Conservation (phyloP, 441 rosid genomes). For the Erodium moschatum region DNA sequence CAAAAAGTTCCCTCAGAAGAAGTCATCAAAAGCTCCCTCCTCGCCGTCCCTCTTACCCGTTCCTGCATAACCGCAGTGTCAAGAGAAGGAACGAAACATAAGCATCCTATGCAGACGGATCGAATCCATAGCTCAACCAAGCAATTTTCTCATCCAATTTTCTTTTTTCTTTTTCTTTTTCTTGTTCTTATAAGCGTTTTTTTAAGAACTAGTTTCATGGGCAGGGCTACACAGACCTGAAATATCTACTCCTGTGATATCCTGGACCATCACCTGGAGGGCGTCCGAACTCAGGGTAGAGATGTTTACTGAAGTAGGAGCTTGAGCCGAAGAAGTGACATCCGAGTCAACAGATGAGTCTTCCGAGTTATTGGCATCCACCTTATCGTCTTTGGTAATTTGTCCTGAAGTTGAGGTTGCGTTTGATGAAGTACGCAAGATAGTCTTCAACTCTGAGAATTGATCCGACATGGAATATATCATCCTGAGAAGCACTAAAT, state of each 20-base stretch:
- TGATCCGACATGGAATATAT: constrained; percentile 74
- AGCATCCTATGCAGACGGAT: not conserved
- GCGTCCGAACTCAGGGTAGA: constrained; percentile 31
- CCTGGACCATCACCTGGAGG: constrained; percentile 46
- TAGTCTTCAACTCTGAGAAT: constrained; percentile 65
- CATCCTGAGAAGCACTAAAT: constrained; percentile 86
- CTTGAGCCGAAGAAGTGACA: constrained; percentile 42
- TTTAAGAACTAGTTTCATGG: not conserved
- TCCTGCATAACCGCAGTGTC: constrained; percentile 38
- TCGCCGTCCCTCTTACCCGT: constrained; percentile 32
- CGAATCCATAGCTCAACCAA: not conserved
- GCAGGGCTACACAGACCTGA: constrained; percentile 42
- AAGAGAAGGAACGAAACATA: constrained; percentile 17
- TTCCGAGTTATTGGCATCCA: constrained; percentile 47
- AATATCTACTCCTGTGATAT: constrained; percentile 43
- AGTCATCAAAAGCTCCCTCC: constrained; percentile 64
- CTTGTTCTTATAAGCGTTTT: not conserved
- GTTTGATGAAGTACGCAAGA: constrained; percentile 49
- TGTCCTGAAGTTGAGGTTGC: constrained; percentile 38
- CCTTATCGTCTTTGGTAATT: constrained; percentile 34
- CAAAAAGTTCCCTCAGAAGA: constrained; percentile 36
- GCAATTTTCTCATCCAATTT: constrained; percentile 1
- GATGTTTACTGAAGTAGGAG: constrained; percentile 20
- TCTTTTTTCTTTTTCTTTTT: not conserved
- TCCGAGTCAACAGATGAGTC: constrained; percentile 59